Evolutionary conservation across 768 basidiomycete genomes (phyloP).

Genomic region (Tricholoma flavovirens): DNA sequence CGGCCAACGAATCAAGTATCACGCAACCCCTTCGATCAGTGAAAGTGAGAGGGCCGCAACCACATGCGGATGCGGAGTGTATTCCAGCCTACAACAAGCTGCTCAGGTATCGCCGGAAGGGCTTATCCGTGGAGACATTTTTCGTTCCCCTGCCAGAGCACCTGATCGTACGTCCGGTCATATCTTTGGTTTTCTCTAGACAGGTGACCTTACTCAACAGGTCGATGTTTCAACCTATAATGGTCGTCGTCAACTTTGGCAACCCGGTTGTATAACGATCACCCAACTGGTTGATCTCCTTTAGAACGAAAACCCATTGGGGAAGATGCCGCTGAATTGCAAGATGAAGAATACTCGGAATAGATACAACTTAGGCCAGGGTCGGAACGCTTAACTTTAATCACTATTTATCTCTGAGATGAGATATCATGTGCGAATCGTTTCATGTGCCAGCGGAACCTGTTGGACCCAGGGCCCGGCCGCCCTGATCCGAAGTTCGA

Average conservation of each 20-base stretch:
- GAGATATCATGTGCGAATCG: too few species aligned
- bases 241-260: not conserved
- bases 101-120: not conserved
- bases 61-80: not conserved
- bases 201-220: too few species aligned
- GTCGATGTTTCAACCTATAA: not conserved
- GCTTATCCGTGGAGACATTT: not conserved
- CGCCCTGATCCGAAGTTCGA: too few species aligned
- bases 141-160: not conserved
- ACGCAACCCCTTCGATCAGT: not conserved
- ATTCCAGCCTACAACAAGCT: not conserved
- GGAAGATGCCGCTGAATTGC: too few species aligned
- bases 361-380: too few species aligned
- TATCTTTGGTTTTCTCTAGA: not conserved
- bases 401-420: too few species aligned
- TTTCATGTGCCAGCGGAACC: too few species aligned
- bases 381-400: too few species aligned
- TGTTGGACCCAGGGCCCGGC: too few species aligned
- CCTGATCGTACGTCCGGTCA: not conserved
- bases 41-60: not conserved
- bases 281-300: not conserved
- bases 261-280: not conserved
- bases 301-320: not conserved
- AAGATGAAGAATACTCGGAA: too few species aligned
- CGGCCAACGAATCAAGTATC: not conserved